Percentiles rank a stretch among this genome's conserved stretches.
phyloP scores from a whole-genome alignment of 2,329 filamentous ascomycete species.

The Onygenales sp. region DNA sequence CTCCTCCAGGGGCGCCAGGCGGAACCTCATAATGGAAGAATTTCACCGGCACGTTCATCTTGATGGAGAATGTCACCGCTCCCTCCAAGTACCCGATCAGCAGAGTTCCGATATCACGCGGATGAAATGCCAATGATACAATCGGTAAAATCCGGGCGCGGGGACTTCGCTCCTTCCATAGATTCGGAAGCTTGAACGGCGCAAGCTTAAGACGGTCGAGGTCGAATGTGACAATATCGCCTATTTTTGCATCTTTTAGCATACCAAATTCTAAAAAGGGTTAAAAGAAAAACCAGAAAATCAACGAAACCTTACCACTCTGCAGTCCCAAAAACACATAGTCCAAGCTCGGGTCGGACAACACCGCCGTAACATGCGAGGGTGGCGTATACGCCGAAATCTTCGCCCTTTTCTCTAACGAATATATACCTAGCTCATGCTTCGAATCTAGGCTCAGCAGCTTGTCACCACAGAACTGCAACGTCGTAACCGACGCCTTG shows the following conservation, averaged over 20 bases:
- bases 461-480: constrained; percentile 81
- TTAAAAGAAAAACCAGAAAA: neutral
- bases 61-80: constrained; percentile 86
- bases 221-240: constrained; percentile 87
- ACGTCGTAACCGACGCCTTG: constrained; percentile 61
- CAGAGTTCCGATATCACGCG: constrained; percentile 82
- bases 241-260: constrained; percentile 20
- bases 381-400: constrained; percentile 65
- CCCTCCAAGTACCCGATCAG: constrained; percentile 86
- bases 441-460: constrained; percentile 75
- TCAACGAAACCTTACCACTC: constrained; percentile 40
- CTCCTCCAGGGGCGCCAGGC: constrained; percentile 70
- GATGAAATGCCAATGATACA: constrained; percentile 74
- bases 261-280: neutral
- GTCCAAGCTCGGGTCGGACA: constrained; percentile 83
- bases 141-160: constrained; percentile 56
- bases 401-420: constrained; percentile 60
- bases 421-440: constrained; percentile 78
- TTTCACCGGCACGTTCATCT: constrained; percentile 68
- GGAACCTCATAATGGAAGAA: constrained; percentile 80
- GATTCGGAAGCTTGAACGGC: constrained; percentile 73
- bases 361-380: constrained; percentile 62
- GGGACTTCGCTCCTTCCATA: constrained; percentile 69
- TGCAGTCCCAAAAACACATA: constrained; percentile 82
- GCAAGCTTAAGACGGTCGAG: constrained; percentile 70